phyloP scores from a whole-genome alignment of 257 asterid genomes.

The Solanum raphanifolium region DNA sequence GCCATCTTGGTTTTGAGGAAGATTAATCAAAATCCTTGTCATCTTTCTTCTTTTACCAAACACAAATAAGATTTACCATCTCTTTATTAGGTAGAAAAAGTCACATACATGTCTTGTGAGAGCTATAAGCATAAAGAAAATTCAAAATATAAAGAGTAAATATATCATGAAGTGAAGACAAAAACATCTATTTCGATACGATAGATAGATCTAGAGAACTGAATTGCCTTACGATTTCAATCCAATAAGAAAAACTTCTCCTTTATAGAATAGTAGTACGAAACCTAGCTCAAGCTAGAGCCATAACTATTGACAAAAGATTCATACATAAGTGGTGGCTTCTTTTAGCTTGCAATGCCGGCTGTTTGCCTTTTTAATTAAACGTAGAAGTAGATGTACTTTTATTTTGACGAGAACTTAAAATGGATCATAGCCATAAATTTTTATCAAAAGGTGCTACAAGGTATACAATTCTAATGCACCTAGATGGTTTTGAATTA shows the following conservation, averaged over 20 bases:
- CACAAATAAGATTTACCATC: not conserved
- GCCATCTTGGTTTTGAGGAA: slow-evolving; percentile 18
- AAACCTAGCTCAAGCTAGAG: not conserved
- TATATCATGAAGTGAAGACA: not conserved
- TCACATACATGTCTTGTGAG: not conserved
- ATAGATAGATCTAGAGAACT: not conserved
- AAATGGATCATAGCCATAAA: not conserved
- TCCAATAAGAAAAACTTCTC: not conserved
- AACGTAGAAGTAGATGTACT: not conserved
- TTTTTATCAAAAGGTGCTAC: not conserved
- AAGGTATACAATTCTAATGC: not conserved
- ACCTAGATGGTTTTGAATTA: not conserved
- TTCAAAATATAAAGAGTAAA: not conserved
- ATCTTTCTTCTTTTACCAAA: slow-evolving; percentile 3
- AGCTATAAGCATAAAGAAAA: not conserved
- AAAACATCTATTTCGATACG: not conserved
- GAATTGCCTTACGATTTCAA: not conserved
- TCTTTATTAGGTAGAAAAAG: not conserved
- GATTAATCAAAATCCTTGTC: slow-evolving; percentile 9
- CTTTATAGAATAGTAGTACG: not conserved
- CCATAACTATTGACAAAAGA: not conserved
- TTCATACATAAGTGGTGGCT: not conserved
- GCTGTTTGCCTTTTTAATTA: not conserved
- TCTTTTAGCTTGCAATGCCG: not conserved
- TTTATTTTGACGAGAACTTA: not conserved